Conservation (phyloP, 768 basidiomycete genomes). For the Mycena galericulata region DNA sequence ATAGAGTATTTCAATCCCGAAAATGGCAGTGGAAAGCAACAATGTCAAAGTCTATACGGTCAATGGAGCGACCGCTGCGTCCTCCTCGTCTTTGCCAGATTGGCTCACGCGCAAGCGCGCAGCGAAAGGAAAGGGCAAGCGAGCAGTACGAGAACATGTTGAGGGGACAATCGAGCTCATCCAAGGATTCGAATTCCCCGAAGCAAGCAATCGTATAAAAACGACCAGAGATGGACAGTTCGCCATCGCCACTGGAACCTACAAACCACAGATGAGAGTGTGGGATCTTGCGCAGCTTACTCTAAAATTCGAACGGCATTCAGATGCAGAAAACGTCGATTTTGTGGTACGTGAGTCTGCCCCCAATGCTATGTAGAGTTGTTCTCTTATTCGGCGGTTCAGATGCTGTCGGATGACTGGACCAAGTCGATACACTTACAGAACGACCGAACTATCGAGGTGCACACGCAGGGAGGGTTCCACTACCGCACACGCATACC, state of each 20-base stretch:
- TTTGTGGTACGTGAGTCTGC: conserved; percentile 87
- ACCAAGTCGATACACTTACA: conserved; percentile 98
- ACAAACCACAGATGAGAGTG: conserved; percentile 97
- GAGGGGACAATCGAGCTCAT: conserved; percentile 91
- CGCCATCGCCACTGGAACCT: conserved; percentile 94
- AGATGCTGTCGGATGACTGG: conserved; percentile 98
- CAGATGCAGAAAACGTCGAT: conserved; percentile 97
- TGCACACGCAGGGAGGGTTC: conserved; percentile 94
- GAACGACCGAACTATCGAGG: conserved; percentile 92
- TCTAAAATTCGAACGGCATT: conserved; percentile 95
- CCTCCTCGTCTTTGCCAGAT: conserved; percentile 93
- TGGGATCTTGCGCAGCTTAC: conserved; percentile 95
- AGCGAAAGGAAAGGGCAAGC: conserved; percentile 72
- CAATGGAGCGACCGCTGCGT: conserved; percentile 89
- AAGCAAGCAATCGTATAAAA: conserved; percentile 92
- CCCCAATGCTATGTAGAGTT: background rate
- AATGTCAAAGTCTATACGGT: conserved; percentile 93
- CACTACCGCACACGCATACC: conserved; percentile 96
- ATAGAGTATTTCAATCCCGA: background rate
- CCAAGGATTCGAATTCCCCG: conserved; percentile 97
- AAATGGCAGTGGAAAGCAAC: conserved; percentile 50
- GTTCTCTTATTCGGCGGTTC: conserved; percentile 19
- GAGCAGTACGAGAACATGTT: conserved; percentile 75
- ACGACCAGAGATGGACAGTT: conserved; percentile 93
- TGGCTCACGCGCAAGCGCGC: conserved; percentile 87